Conservation (phyloP, 164 flowering plant genomes). For the Kalanchoe fedtschenkoi region DNA sequence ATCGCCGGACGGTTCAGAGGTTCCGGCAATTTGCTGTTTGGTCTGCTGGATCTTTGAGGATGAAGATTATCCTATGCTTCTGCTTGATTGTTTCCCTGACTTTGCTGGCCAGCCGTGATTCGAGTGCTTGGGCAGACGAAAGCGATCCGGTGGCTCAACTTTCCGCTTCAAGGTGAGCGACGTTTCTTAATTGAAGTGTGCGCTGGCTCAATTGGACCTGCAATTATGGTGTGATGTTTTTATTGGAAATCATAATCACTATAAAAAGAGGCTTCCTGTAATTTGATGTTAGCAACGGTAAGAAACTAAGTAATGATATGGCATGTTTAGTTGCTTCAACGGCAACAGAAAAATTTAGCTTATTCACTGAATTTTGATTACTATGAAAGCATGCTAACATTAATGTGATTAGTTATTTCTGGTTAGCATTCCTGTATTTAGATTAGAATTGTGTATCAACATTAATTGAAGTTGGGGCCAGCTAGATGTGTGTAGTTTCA, state of each 20-base stretch:
- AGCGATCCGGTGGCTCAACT: not conserved
- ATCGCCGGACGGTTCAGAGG: conserved; percentile 1
- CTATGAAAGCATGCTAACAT: not conserved
- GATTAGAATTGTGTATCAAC: not conserved
- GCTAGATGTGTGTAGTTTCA: not conserved
- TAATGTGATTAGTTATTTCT: not conserved
- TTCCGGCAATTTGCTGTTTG: not conserved
- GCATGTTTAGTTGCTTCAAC: too few relatives aligned
- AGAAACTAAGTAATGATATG: too few relatives aligned
- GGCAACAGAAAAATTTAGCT: not conserved
- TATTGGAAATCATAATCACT: too few relatives aligned
- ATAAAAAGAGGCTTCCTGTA: too few relatives aligned
- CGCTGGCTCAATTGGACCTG: too few relatives aligned
- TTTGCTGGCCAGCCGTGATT: not conserved
- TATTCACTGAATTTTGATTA: not conserved
- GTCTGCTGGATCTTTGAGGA: not conserved
- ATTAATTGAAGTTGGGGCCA: not conserved
- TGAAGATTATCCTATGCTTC: not conserved
- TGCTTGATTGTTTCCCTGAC: not conserved
- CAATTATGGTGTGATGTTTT: too few relatives aligned
- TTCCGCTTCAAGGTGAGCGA: not conserved
- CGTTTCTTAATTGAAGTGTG: not conserved
- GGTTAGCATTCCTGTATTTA: not conserved
- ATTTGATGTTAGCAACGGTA: too few relatives aligned
- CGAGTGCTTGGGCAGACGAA: not conserved